Evolutionary conservation across 768 basidiomycete species (phyloP).

Genomic region (Clavaria fumosa): DNA sequence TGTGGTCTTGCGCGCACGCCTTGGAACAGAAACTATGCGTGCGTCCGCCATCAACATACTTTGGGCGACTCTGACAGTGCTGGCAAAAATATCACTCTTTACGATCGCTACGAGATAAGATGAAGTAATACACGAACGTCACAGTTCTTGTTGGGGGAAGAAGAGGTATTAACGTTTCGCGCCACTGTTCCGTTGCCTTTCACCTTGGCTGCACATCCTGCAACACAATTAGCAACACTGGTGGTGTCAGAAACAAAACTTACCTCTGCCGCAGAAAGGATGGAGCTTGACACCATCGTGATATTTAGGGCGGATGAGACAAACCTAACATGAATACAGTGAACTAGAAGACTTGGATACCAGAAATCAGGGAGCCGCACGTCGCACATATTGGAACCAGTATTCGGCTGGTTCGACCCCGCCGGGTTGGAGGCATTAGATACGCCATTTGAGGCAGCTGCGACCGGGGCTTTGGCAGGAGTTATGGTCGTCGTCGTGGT

Average conservation of each 20-base stretch:
- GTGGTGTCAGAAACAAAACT: too few relatives aligned
- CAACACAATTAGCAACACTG: too few relatives aligned
- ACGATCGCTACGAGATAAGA: too few relatives aligned
- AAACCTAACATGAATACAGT: conserved; percentile 24
- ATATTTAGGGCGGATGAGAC: conserved; percentile 39
- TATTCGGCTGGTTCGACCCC: conserved; percentile 20
- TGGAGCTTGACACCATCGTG: conserved; percentile 40
- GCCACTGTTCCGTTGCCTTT: conserved; percentile 13
- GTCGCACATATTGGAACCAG: conserved; percentile 31
- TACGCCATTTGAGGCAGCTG: too few relatives aligned
- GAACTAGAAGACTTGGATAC: conserved; percentile 4
- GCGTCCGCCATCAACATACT: conserved; percentile 39
- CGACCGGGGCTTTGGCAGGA: too few relatives aligned
- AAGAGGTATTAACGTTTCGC: conserved; percentile 15
- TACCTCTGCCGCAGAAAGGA: conserved; percentile 41
- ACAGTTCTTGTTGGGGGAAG: conserved; percentile 26
- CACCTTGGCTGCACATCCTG: conserved; percentile 38
- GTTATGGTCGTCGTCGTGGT: conserved; percentile 10
- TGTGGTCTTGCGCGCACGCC: conserved; percentile 37
- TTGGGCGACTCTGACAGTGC: conserved; percentile 47
- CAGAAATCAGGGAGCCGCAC: conserved; percentile 20
- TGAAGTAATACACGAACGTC: conserved; percentile 32
- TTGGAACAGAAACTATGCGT: conserved; percentile 51
- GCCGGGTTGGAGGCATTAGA: too few relatives aligned
- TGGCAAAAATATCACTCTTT: conserved; percentile 15